These are phyloP conservation scores for Phlebiopsis flavidoalba DNA, from an alignment of 768 basidiomycete genomes.

Conservation along the genomic window DNA sequence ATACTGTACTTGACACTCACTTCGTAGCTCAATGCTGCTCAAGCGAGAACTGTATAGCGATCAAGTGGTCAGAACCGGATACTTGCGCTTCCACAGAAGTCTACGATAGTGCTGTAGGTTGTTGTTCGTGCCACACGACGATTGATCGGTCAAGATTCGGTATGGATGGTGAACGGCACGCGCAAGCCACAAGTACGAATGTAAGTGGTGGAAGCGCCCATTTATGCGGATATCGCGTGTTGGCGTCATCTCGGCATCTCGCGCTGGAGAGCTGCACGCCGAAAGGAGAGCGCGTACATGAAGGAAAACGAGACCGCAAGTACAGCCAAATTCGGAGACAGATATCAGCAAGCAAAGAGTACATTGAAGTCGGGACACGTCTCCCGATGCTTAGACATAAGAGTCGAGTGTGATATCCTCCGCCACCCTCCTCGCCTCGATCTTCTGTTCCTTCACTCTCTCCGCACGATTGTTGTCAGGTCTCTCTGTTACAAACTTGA, in stretches of 20 bases:
- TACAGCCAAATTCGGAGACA: neutral
- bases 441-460: too few relatives aligned
- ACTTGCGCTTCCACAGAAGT: neutral
- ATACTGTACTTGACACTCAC: neutral
- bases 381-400: too few relatives aligned
- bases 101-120: neutral
- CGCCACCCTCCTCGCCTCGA: too few relatives aligned
- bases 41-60: neutral
- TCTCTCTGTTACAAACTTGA: too few relatives aligned
- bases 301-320: neutral
- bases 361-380: too few relatives aligned
- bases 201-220: neutral
- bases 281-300: too few relatives aligned
- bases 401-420: too few relatives aligned
- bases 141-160: neutral
- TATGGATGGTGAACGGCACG: neutral
- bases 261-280: too few relatives aligned
- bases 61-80: neutral
- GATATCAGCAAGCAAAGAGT: too few relatives aligned
- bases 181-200: neutral
- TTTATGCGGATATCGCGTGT: neutral
- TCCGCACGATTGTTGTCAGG: too few relatives aligned
- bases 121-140: neutral
- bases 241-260: neutral
- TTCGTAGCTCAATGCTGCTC: neutral